These are phyloP conservation scores for Alternaria sp. DNA, from an alignment of 2,329 filamentous ascomycete species.

Conservation along the genomic window DNA sequence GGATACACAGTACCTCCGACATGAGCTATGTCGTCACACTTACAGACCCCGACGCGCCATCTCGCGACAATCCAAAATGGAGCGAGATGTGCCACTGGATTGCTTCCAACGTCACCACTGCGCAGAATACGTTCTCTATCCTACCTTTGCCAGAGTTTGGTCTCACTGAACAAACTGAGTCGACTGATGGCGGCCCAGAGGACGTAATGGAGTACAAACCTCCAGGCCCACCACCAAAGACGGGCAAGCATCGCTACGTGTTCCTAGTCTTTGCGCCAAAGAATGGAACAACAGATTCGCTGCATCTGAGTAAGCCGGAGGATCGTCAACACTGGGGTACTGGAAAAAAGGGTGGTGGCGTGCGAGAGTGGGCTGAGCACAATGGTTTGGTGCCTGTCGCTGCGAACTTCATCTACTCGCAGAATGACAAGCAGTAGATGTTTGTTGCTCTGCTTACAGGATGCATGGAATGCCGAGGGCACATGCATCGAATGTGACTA, in stretches of 20 bases:
- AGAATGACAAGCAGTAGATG: slow-evolving; percentile 59
- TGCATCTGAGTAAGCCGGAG: slow-evolving; percentile 57
- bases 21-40: slow-evolving; percentile 60
- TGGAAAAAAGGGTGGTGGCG: slow-evolving; percentile 58
- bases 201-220: slow-evolving; percentile 62
- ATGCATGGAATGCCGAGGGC: slow-evolving; percentile 9
- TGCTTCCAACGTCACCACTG: slow-evolving; percentile 48
- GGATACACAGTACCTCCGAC: slow-evolving; percentile 26
- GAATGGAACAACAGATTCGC: slow-evolving; percentile 54
- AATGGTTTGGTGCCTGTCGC: slow-evolving; percentile 60
- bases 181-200: slow-evolving; percentile 29
- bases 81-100: slow-evolving; percentile 68
- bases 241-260: slow-evolving; percentile 66
- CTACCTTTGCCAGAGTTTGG: slow-evolving; percentile 38
- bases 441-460: not conserved
- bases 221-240: slow-evolving; percentile 64
- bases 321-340: slow-evolving; percentile 66
- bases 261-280: slow-evolving; percentile 60
- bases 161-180: slow-evolving; percentile 10
- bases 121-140: slow-evolving; percentile 30
- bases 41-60: slow-evolving; percentile 68
- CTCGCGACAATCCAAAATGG: slow-evolving; percentile 63
- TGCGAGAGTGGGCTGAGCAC: slow-evolving; percentile 60
- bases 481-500: not conserved
- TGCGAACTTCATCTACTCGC: slow-evolving; percentile 57